Evolutionary conservation across 148 eudicot genomes (phyloP).

Genomic region (Arctostaphylos glauca): DNA sequence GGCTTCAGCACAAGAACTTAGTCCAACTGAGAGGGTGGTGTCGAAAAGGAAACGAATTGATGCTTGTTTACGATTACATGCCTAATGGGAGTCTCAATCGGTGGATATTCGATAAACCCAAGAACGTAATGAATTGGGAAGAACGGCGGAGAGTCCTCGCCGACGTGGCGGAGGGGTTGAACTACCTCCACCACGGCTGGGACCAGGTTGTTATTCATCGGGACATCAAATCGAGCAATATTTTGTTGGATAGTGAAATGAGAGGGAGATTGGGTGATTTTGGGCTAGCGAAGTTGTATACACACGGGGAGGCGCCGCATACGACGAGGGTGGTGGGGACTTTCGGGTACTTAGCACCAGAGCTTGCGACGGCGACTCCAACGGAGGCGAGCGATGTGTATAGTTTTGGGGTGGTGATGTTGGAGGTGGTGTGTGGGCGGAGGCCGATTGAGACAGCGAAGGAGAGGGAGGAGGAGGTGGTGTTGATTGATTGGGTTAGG

Average conservation of each 20-base stretch:
- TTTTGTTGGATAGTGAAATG: slow-evolving; percentile 44
- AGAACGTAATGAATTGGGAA: slow-evolving; percentile 37
- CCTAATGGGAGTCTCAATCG: slow-evolving; percentile 45
- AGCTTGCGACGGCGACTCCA: slow-evolving; percentile 43
- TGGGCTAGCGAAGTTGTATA: slow-evolving; percentile 51
- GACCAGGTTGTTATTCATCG: slow-evolving; percentile 54
- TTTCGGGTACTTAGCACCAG: slow-evolving; percentile 53
- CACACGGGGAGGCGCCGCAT: slow-evolving; percentile 46
- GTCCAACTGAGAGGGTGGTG: slow-evolving; percentile 63
- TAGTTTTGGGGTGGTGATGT: slow-evolving; percentile 52
- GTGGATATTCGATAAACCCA: slow-evolving; percentile 52
- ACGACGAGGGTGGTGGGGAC: slow-evolving; percentile 59
- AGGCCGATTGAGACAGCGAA: slow-evolving; percentile 34
- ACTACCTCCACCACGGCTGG: slow-evolving; percentile 56
- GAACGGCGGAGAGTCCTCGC: slow-evolving; percentile 33
- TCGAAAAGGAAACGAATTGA: slow-evolving; percentile 45
- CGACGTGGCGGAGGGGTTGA: slow-evolving; percentile 56
- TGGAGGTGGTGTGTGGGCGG: slow-evolving; percentile 55
- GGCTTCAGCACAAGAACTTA: slow-evolving; percentile 56
- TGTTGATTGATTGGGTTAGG: slow-evolving; percentile 50
- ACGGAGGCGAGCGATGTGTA: slow-evolving; percentile 48
- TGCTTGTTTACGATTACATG: slow-evolving; percentile 58
- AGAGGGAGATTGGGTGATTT: slow-evolving; percentile 55
- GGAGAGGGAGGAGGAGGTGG: slow-evolving; percentile 40
- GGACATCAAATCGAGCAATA: slow-evolving; percentile 60